Percentiles rank a stretch among this genome's conserved stretches.
These are phyloP conservation scores for Spatholobus suberectus DNA, from an alignment of 306 rosid species.

Conservation along the genomic window DNA sequence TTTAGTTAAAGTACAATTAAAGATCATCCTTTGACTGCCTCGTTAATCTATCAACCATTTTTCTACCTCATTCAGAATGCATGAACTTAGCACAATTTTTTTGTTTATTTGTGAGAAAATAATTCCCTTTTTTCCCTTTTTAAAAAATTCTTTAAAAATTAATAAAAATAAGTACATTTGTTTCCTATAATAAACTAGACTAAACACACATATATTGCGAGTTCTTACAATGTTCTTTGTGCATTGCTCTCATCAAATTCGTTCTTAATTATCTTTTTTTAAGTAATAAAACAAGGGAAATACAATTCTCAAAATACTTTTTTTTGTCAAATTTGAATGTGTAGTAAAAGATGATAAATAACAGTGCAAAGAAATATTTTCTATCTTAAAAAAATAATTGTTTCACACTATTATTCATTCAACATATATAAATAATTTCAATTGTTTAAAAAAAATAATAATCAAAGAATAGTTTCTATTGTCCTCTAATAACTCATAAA, in stretches of 20 bases:
- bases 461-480: background rate
- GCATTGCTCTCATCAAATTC: too few relatives aligned
- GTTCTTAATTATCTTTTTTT: background rate
- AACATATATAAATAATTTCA: background rate
- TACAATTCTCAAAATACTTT: background rate
- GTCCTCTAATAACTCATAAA: background rate
- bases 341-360: background rate
- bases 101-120: background rate
- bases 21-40: conserved; percentile 69
- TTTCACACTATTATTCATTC: background rate
- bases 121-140: background rate
- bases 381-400: background rate
- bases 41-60: conserved; percentile 44
- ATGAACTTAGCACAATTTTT: background rate
- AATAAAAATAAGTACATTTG: background rate
- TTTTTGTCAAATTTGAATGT: background rate
- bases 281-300: background rate
- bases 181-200: background rate
- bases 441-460: background rate
- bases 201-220: too few relatives aligned
- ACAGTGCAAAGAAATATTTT: background rate
- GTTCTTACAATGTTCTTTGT: background rate
- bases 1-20: conserved; percentile 64
- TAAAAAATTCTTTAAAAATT: background rate
- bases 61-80: background rate